Conservation (phyloP, 2,329 filamentous ascomycete species). For the Gnomoniopsis smithogilvyi region DNA sequence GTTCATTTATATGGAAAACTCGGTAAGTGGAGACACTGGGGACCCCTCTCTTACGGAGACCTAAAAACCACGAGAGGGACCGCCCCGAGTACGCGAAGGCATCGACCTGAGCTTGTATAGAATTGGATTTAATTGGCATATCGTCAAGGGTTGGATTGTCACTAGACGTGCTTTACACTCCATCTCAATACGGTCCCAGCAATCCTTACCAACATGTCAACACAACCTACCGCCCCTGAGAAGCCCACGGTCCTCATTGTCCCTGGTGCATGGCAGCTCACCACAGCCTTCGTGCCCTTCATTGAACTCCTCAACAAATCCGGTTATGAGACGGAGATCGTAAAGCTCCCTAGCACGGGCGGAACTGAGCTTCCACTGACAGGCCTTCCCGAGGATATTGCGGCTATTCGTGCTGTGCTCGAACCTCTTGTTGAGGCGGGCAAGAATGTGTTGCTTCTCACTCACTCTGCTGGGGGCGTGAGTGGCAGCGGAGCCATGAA, state of each 20-base stretch:
- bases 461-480: constrained; percentile 43
- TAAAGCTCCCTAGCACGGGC: constrained; percentile 8
- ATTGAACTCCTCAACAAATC: not conserved
- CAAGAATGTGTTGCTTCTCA: constrained; percentile 38
- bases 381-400: constrained; percentile 10
- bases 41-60: not conserved
- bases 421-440: constrained; percentile 28
- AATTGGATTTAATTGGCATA: too few species aligned
- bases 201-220: not conserved
- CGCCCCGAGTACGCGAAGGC: not conserved
- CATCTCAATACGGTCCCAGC: not conserved
- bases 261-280: constrained; percentile 10
- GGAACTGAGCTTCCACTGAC: constrained; percentile 4
- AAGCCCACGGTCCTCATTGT: constrained; percentile 11
- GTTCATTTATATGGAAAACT: not conserved
- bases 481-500: constrained; percentile 34
- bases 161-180: not conserved
- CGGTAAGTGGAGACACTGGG: not conserved
- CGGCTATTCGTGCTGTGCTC: constrained; percentile 2
- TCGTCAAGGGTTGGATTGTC: too few species aligned
- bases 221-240: not conserved
- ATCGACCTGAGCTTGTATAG: too few species aligned
- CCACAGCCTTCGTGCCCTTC: not conserved
- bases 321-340: not conserved
- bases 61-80: not conserved